These are phyloP conservation scores for Xylariaceae sp. DNA, from an alignment of 2,329 filamentous ascomycete genomes.

Conservation along the genomic window DNA sequence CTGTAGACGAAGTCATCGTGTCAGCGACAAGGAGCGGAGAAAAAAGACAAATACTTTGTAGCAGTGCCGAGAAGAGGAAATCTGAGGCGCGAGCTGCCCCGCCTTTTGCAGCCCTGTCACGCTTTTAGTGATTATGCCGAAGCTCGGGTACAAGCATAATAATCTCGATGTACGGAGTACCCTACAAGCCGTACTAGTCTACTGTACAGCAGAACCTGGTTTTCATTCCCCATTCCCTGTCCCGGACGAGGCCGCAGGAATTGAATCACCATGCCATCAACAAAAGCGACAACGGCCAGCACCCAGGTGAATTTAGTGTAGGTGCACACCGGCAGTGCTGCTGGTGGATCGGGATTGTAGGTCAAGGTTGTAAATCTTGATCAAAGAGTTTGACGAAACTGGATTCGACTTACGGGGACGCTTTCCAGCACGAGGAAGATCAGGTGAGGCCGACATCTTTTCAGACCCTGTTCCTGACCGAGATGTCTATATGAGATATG, in stretches of 20 bases:
- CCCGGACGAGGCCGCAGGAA: too few species aligned
- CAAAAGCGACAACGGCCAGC: too few species aligned
- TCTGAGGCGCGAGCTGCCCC: neutral
- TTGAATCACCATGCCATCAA: too few species aligned
- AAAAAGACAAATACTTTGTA: neutral
- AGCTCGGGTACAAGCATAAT: too few species aligned
- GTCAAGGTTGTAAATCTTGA: neutral
- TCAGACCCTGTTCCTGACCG: neutral
- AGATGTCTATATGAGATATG: neutral
- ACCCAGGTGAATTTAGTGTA: too few species aligned
- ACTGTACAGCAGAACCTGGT: too few species aligned
- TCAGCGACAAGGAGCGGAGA: conserved; percentile 1
- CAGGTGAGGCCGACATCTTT: conserved; percentile 16
- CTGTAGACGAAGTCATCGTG: conserved; percentile 40
- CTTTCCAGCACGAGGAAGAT: conserved; percentile 20
- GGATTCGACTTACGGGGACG: conserved; percentile 18
- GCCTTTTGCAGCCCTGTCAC: neutral
- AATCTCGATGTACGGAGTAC: too few species aligned
- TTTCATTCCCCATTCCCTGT: too few species aligned
- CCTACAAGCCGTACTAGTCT: too few species aligned
- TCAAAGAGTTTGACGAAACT: neutral
- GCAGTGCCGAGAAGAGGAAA: neutral
- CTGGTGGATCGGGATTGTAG: neutral
- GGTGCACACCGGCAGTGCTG: too few species aligned
- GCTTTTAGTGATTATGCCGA: too few species aligned